Conservation (phyloP, 106 monocot genomes). For the Phalaenopsis equestris region DNA sequence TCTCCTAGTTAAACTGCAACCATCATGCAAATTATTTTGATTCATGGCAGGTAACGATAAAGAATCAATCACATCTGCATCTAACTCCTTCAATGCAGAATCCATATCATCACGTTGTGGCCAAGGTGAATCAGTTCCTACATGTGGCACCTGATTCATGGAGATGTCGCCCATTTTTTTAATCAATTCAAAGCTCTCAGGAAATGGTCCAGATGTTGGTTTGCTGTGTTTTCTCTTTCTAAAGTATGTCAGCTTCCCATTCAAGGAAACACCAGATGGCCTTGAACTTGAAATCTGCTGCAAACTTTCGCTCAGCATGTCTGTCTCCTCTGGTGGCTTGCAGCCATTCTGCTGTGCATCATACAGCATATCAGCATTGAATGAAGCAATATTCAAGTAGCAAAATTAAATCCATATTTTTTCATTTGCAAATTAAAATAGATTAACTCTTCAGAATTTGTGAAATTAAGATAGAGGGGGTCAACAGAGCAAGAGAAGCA, state of each 20-base stretch:
- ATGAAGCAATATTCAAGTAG: neutral
- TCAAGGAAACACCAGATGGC: constrained; percentile 10
- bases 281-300: constrained; percentile 11
- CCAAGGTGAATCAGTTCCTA: constrained; percentile 9
- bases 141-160: constrained; percentile 13
- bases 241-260: constrained; percentile 56
- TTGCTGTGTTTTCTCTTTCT: constrained; percentile 49
- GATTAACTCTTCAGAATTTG: too few relatives aligned
- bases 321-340: constrained; percentile 7
- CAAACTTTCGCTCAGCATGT: constrained; percentile 13
- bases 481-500: neutral
- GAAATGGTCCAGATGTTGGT: constrained; percentile 20
- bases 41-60: constrained; percentile 2
- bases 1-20: constrained; percentile 8
- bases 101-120: neutral
- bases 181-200: constrained; percentile 11
- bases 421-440: too few relatives aligned
- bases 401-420: constrained; percentile 1
- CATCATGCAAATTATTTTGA: constrained; percentile 12
- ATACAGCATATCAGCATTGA: constrained; percentile 15
- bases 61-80: constrained; percentile 8
- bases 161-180: constrained; percentile 14
- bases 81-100: neutral
- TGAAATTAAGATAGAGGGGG: too few relatives aligned
- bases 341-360: constrained; percentile 7